Conservation (phyloP, 176 grass and related monocot genomes). For the Secale cereale region DNA sequence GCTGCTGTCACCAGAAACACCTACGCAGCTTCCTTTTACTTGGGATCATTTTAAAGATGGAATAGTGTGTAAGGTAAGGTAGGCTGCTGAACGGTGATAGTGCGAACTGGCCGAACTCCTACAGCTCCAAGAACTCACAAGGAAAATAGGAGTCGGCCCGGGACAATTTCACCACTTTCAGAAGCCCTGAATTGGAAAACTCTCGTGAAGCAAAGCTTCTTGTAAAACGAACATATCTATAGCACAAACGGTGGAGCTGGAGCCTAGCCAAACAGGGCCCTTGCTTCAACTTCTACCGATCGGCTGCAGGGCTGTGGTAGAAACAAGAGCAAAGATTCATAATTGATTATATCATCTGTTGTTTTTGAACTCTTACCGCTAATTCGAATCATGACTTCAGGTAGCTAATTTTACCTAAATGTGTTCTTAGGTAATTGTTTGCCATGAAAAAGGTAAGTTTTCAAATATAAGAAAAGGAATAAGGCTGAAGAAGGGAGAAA, state of each 20-base stretch:
- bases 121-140: not conserved
- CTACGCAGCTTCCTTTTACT: not conserved
- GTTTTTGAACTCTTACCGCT: not conserved
- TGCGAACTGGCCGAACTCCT: not conserved
- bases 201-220: not conserved
- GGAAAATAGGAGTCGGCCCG: not conserved
- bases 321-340: not conserved
- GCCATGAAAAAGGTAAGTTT: not conserved
- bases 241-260: not conserved
- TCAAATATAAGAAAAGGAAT: not conserved
- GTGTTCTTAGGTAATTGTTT: not conserved
- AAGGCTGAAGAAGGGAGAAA: not conserved
- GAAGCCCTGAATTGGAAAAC: not conserved
- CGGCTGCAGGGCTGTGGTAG: not conserved
- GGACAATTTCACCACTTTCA: not conserved
- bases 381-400: not conserved
- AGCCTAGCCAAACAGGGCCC: not conserved
- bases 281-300: not conserved
- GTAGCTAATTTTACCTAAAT: not conserved
- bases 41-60: not conserved
- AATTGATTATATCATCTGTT: not conserved
- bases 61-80: not conserved
- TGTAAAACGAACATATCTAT: not conserved
- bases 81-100: not conserved
- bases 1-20: slow-evolving; percentile 5